Evolutionary conservation across 2,329 filamentous ascomycete species (phyloP), one percentile per base, ranked within the genome.

Genomic region (Sarocladiaceae sp.): DNA sequence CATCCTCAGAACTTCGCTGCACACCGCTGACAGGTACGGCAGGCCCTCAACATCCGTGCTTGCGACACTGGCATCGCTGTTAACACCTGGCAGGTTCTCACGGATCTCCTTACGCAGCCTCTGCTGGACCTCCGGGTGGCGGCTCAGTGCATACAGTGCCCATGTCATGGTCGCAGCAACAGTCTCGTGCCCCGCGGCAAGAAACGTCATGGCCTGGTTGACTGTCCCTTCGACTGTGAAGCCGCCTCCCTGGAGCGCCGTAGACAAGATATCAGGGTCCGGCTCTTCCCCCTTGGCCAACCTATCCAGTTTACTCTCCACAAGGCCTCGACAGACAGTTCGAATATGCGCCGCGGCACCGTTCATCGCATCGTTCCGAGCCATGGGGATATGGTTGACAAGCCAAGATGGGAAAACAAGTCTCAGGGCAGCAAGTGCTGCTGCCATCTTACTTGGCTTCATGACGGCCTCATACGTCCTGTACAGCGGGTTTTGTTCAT

Each of bases 151-250:
- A 57, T 88, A 86, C 6, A 81, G 64, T 3, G 82, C 76, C 84
- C 85, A 91, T n/a, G 82, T 84, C 58, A 93, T 71, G 15, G 85
- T 74, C 1, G 81, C 76, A 1, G 87, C 80, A 0, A 85, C 90
- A 1, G 87, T 91, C 64, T 91, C 85, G 60, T 91, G 87, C 18
- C 83, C 83, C 0, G 88, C 88, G 1, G 83, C 84, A 4, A 94
- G 76, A 67, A 94, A 93, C 1, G 87, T 94, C 86, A 94, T 93
- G 58, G 93, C 76, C 64, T 95, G 88, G 60, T 93, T 85, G 27
- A 88, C 78, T n/a, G 95, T 76, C 48, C 88, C 80, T 40, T 88
- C 84, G 50, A 93, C 86, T 11, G 67, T 76, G 63, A 94, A 93
- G 5, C 72, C 79, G 37, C 85, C 85, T 31, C 81, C 88, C 58